phyloP scores from a whole-genome alignment of 768 basidiomycete species.

The Suillus occidentalis region DNA sequence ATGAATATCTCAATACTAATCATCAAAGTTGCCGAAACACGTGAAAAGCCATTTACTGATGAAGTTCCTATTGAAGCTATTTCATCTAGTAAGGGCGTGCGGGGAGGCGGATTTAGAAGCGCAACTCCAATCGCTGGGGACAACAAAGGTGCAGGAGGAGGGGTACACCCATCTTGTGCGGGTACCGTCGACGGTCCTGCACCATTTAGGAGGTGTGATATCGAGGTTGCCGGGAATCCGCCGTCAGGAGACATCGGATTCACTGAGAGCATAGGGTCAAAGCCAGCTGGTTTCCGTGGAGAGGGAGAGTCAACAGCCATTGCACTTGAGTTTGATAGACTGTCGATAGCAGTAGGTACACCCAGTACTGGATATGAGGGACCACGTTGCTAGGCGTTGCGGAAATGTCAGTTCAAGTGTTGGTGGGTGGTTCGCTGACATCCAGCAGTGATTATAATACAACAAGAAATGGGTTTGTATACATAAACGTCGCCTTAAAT shows the following conservation, averaged over 20 bases:
- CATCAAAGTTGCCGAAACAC: slow-evolving; percentile 45
- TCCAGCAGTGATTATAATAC: too few species aligned
- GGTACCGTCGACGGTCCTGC: background rate
- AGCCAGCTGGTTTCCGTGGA: slow-evolving; percentile 41
- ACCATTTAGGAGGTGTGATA: slow-evolving; percentile 30
- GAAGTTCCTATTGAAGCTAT: slow-evolving; percentile 7
- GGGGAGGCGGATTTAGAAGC: background rate
- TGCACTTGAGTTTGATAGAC: slow-evolving; percentile 17
- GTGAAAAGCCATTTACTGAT: slow-evolving; percentile 45
- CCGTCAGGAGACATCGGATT: slow-evolving; percentile 50
- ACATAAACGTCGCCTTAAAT: too few species aligned
- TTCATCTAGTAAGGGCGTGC: slow-evolving; percentile 23
- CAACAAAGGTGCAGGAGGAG: background rate
- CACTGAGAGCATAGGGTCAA: slow-evolving; percentile 51
- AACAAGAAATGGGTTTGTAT: too few species aligned
- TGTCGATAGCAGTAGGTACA: background rate
- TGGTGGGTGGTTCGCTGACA: too few species aligned
- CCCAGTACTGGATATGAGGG: background rate
- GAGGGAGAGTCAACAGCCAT: slow-evolving; percentile 41
- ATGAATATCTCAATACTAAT: slow-evolving; percentile 64
- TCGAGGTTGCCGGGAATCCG: slow-evolving; percentile 19
- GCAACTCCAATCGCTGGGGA: background rate
- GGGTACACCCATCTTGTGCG: background rate
- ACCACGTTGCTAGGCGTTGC: too few species aligned
- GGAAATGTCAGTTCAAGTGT: too few species aligned